These are phyloP conservation scores for Alloteropsis angusta DNA, from an alignment of 202 grass and related monocot species.

Conservation along the genomic window DNA sequence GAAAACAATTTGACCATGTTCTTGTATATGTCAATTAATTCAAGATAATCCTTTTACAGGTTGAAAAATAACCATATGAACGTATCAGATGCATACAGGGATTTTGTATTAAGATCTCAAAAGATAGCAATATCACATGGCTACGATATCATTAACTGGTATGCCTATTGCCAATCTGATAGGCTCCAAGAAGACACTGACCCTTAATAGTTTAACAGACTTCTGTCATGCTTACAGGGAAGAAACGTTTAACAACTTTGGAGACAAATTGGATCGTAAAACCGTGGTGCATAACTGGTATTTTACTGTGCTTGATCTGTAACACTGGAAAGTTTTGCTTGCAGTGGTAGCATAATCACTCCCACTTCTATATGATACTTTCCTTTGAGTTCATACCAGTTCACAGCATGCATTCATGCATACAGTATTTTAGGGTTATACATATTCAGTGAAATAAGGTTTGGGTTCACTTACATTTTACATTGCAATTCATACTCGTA, in stretches of 20 bases:
- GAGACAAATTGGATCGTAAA: constrained; percentile 57
- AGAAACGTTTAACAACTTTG: constrained; percentile 81
- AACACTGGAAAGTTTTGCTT: not conserved
- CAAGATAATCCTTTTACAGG: constrained; percentile 38
- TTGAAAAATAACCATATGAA: constrained; percentile 69
- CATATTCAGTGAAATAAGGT: not conserved
- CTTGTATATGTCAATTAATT: constrained; percentile 16
- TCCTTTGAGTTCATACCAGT: not conserved
- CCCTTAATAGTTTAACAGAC: constrained; percentile 2
- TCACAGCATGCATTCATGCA: not conserved
- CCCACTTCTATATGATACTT: not conserved
- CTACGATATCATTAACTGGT: constrained; percentile 85
- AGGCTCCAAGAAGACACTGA: not conserved
- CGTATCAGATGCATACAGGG: constrained; percentile 61
- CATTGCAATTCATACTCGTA: not conserved
- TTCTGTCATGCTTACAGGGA: constrained; percentile 46
- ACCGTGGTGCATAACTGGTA: constrained; percentile 97
- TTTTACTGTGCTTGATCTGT: constrained; percentile 6
- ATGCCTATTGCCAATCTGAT: constrained; percentile 13
- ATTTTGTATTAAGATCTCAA: constrained; percentile 90
- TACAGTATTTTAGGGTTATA: not conserved
- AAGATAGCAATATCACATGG: constrained; percentile 87
- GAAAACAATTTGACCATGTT: constrained; percentile 1
- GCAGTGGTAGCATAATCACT: not conserved
- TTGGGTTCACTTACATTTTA: not conserved